Evolutionary conservation across 805 yeast genomes (phyloP), one percentile per base, ranked within the genome.

Genomic region (Nematodospora valgi): DNA sequence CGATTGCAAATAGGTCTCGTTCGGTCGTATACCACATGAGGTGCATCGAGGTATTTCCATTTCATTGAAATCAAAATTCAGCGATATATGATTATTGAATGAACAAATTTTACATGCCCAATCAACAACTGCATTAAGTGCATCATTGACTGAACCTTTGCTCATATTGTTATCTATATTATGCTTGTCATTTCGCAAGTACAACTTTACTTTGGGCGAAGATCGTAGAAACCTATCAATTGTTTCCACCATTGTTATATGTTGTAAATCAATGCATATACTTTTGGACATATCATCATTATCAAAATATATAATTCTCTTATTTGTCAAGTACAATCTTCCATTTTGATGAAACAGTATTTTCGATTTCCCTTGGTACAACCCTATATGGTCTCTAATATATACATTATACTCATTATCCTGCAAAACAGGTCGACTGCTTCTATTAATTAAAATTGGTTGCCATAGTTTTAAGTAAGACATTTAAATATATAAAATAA

Each of bases 21-120:
- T 38, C 9, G 61, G 48, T 21, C 40, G 56, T 12, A 67, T 55
- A 8, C 73, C 73, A 48, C 73, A 68, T 6, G 68, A 57, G 1
- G 48, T 53, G 42, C 73, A 68, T 34, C 47, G 45, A 6, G 69
- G 68, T n/a, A 53, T 30, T 10, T 47, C 46, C n/a, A 44, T 39
- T 13, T 40, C 25, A 14, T 40, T 43, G 15, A 49, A 22, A 28
- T 56, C 53, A 12, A 43, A 39, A 7, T 44, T 43, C 10, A 44
- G 30, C 6, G 40, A 25, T 16, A 57, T 41, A 29, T 50, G 57
- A 49, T 87, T 86, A 17, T 80, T 67, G 52, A 68, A 84, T n/a
- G 78, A 76, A 57, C 98, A 91, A 3, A 93, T 89, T n/a, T 83
- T 82, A 55, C 98, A 91, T 1, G 73, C 71, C 98, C 98, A 91